phyloP scores from a whole-genome alignment of 2,329 filamentous ascomycete genomes.

The Drechslerella coelobrocha region DNA sequence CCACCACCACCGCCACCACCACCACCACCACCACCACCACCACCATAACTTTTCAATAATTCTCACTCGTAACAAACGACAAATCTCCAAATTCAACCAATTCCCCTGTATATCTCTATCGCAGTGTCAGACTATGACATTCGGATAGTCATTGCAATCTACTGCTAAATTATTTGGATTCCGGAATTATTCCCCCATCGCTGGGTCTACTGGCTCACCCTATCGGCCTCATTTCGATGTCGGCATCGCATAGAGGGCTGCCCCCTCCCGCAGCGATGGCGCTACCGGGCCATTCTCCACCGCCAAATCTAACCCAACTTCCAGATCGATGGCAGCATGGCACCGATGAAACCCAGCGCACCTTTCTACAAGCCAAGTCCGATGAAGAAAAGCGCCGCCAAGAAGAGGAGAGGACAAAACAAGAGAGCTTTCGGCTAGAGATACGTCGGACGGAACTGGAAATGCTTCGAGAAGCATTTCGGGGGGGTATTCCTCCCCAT shows the following conservation, averaged over 20 bases:
- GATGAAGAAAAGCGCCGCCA: constrained; percentile 64
- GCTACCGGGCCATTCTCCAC: constrained; percentile 56
- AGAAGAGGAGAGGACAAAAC: constrained; percentile 64
- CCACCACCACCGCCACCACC: too few species aligned
- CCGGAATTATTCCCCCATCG: background rate
- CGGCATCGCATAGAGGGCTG: constrained; percentile 64
- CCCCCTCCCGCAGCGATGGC: constrained; percentile 65
- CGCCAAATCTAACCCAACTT: constrained; percentile 52
- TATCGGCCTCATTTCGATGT: constrained; percentile 57
- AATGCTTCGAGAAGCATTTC: constrained; percentile 64
- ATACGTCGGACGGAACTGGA: constrained; percentile 64
- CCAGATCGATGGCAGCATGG: constrained; percentile 60
- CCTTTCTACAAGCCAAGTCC: constrained; percentile 63
- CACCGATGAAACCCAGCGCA: constrained; percentile 63
- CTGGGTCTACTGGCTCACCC: constrained; percentile 12
- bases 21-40: too few species aligned
- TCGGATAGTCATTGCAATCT: too few species aligned
- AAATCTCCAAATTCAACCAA: too few species aligned
- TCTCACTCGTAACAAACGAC: too few species aligned
- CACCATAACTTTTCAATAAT: too few species aligned
- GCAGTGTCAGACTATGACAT: too few species aligned
- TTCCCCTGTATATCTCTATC: too few species aligned
- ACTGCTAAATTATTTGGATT: background rate
- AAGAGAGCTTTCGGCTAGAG: constrained; percentile 62
- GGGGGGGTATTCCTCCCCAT: constrained; percentile 63